Percentiles rank a stretch among this genome's conserved stretches.
phyloP scores from a whole-genome alignment of 768 basidiomycete species.

The Lactarius akahatsu region DNA sequence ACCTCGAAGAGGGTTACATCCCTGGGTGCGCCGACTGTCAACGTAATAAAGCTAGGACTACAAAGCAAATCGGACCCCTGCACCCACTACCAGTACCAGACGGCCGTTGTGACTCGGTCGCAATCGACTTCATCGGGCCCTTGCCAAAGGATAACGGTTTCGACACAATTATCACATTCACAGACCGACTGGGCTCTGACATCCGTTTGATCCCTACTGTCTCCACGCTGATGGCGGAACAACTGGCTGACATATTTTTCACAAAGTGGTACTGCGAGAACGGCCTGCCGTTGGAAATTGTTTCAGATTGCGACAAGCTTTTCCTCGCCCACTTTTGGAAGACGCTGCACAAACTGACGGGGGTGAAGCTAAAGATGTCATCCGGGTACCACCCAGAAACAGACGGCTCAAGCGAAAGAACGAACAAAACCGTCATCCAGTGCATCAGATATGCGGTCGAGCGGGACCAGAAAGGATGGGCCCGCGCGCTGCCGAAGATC shows the following conservation, averaged over 20 bases:
- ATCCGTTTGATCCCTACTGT: background rate
- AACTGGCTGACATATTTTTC: background rate
- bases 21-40: slow-evolving; percentile 3
- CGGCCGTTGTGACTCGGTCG: slow-evolving; percentile 27
- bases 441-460: background rate
- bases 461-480: background rate
- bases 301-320: background rate
- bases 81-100: slow-evolving; percentile 13
- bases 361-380: background rate
- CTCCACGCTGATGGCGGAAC: background rate
- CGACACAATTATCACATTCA: slow-evolving; percentile 15
- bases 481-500: no score
- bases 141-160: slow-evolving; percentile 22
- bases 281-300: background rate
- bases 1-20: slow-evolving; percentile 22
- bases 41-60: no score
- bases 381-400: slow-evolving; percentile 2
- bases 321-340: slow-evolving; percentile 7
- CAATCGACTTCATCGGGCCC: slow-evolving; percentile 31
- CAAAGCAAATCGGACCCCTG: no score
- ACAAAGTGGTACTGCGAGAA: background rate
- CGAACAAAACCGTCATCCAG: background rate
- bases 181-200: background rate
- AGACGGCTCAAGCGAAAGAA: background rate
- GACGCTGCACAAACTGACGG: background rate